Base-by-base conservation (phyloP, 2,329 filamentous ascomycete species). In the Akanthomyces uredinophilus region DNA sequence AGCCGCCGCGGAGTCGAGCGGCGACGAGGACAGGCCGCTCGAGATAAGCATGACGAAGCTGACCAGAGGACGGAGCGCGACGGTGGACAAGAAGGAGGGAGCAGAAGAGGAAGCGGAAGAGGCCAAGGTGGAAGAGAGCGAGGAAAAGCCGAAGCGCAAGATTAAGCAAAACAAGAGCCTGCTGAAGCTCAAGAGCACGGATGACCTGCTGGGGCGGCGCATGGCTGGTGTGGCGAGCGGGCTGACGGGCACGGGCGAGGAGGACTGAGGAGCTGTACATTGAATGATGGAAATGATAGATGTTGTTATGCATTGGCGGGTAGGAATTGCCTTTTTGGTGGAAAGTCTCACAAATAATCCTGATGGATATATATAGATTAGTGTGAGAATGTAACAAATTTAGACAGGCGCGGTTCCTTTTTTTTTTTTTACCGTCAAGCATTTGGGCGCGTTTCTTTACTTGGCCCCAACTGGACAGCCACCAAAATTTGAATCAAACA, bases 11-110 rank as follows among this genome's bases (percentile, higher is more conserved):
- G 89, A 85, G 74, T 90, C 79, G 16, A 89, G 87, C 13, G 90
- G 87, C 0, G 91, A 95, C 39, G 92, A 96, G 65, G 92, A 96
- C 58, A 77, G 80, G 22, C 90, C 91, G 4, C 74, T 97, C 11
- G 93, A 96, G 74, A 96, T 96, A 79, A 87, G 83, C 68, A 84
- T 88, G 79, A 83, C 81, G 14, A 78, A 77, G 65, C 69, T 76
- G 64, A 74, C 73, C 41, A 70, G 76, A 11, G 71, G 76, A 10
- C 71, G 43, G 51, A 65, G 29, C 20, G 60, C 24, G 67, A 68
- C 57, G 49, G 44, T 27, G 50, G 44, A 39, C 1, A 47, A 56
- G 5, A 39, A 57, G 16, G 37, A 46, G 24, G 39, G n/a, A 13
- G n/a, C 44, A 5, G 53, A 20, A 3, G 51, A 29, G 1, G 32